Evolutionary conservation across 2,329 filamentous ascomycete genomes (phyloP).

Genomic region (Microascus cirrosus): DNA sequence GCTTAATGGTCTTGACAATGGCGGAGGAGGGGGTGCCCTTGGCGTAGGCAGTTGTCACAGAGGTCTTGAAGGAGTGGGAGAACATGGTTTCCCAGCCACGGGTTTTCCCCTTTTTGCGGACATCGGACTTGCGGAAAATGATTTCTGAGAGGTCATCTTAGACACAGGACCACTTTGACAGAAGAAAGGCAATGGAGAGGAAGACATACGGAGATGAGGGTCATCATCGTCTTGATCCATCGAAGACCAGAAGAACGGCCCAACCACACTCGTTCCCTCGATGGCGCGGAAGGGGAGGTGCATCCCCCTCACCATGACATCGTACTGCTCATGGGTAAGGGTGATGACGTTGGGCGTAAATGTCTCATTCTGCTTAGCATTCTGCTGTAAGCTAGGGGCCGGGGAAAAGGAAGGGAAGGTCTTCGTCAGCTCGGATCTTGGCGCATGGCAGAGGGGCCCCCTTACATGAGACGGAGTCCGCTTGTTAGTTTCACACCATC

Average conservation of each 20-base stretch:
- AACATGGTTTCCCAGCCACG: conserved; percentile 56
- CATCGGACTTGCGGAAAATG: conserved; percentile 55
- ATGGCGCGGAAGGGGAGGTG: conserved; percentile 44
- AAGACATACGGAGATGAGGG: conserved; percentile 40
- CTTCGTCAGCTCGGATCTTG: not conserved
- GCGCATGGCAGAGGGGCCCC: conserved; percentile 6
- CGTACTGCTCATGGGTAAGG: conserved; percentile 36
- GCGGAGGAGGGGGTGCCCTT: conserved; percentile 50
- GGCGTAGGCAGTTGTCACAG: conserved; percentile 47
- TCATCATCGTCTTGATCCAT: conserved; percentile 45
- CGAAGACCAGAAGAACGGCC: conserved; percentile 52
- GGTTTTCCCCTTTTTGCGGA: conserved; percentile 51
- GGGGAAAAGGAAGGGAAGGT: no score
- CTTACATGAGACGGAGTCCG: conserved; percentile 45
- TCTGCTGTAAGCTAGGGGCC: conserved; percentile 38
- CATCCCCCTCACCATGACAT: conserved; percentile 42
- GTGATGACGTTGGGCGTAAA: conserved; percentile 46
- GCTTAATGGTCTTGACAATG: conserved; percentile 34
- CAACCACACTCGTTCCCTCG: conserved; percentile 47
- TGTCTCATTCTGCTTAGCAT: conserved; percentile 45
- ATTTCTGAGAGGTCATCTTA: conserved; percentile 18
- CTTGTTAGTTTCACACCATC: conserved; percentile 32
- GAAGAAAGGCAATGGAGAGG: not conserved
- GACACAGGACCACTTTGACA: no score
- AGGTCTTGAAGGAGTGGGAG: conserved; percentile 41